A percentile compares a stretch with the other conserved stretches of the same genome.
Evolutionary conservation across 306 rosid genomes (phyloP).

Genomic region (Begonia masoniana): DNA sequence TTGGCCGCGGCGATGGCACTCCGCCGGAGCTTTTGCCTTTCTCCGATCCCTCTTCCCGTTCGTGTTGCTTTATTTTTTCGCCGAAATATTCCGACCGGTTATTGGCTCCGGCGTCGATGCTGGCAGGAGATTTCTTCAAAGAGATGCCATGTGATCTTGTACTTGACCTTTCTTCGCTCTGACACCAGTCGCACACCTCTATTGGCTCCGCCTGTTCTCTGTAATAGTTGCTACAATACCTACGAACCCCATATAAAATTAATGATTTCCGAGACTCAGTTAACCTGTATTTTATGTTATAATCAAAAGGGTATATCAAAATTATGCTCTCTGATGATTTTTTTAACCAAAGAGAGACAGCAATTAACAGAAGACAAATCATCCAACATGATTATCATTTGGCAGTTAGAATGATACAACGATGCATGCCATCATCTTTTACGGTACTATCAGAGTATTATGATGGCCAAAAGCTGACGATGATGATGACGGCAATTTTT

Average conservation of each 20-base stretch:
- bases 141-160: constrained; percentile 26
- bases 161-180: constrained; percentile 34
- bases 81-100: constrained; percentile 48
- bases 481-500: background rate
- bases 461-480: too few species aligned
- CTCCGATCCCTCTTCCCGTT: constrained; percentile 29
- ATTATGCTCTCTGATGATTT: too few species aligned
- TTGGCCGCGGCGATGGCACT: constrained; percentile 58
- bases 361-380: too few species aligned
- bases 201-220: constrained; percentile 43
- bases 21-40: constrained; percentile 36
- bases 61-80: constrained; percentile 49
- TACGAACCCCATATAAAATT: constrained; percentile 10
- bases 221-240: constrained; percentile 78
- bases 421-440: too few species aligned
- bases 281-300: too few species aligned
- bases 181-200: constrained; percentile 85
- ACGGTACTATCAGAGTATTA: too few species aligned
- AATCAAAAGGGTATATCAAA: too few species aligned
- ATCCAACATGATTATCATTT: too few species aligned
- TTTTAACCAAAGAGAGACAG: too few species aligned
- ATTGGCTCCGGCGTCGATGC: constrained; percentile 8
- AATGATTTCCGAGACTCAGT: too few species aligned
- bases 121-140: constrained; percentile 27
- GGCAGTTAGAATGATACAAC: too few species aligned